Evolutionary conservation across 2,329 filamentous ascomycete species (phyloP), one percentile per base, ranked within the genome.

Genomic region (Penicillium occitanis): DNA sequence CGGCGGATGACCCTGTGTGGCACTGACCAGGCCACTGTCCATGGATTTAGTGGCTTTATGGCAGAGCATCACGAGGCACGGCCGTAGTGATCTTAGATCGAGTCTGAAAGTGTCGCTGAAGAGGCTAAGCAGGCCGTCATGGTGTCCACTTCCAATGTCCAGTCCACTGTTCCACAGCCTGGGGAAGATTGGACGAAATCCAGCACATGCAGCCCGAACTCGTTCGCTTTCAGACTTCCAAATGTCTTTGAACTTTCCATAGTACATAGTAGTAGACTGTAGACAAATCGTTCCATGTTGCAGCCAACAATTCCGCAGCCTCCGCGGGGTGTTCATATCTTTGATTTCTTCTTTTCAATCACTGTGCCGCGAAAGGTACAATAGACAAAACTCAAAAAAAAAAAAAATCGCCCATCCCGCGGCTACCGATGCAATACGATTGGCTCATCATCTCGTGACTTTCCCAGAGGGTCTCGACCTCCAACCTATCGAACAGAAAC

Each of bases 351-450:
- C 33, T 40, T 11, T 25, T 37, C 30, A 57, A 25, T 35, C 11
- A 46, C 46, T 19, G 61, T 42, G 61, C 61, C 48, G 46, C 35
- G 10, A 53, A 22, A 14, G 33, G 33, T 25, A 40, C 53, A 33
- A 33, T 37, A 57, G n/a, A 57, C 53, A n/a, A 57, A 57, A 40
- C n/a, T 42, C 51, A 42, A 44, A 22, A 63, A 53, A 25, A 25
- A 42, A 22, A 63, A 58, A 37, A 58, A 25, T 37, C 13, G 11
- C 5, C 37, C 50, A 58, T 58, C 53, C 62, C 62, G 62, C 62
- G 33, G 42, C 37, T 64, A 64, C 62, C 62, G 62, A 58, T 48
- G 42, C n/a, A 64, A 64, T 58, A 30, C 40, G 13, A 64, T 64
- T 64, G 62, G 62, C 19, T 40, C 28, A 28, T 64, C 62, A 48